phyloP scores from a whole-genome alignment of 176 grass and related monocot genomes.

The Melocanna baccifera region DNA sequence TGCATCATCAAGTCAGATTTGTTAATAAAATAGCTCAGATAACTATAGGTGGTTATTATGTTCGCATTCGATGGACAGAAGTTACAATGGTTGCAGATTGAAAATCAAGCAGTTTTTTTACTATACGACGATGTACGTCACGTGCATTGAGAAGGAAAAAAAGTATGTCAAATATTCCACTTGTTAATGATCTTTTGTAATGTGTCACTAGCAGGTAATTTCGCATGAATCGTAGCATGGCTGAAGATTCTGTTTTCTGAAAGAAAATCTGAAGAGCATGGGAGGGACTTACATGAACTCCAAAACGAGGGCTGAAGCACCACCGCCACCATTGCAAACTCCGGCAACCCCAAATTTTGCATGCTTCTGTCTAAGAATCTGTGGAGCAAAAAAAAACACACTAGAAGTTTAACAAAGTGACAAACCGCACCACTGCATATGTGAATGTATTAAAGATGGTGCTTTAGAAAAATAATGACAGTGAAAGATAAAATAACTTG shows the following conservation, averaged over 20 bases:
- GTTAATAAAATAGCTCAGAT: background rate
- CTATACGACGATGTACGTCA: background rate
- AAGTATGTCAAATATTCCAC: background rate
- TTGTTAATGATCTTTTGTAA: background rate
- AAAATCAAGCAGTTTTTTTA: background rate
- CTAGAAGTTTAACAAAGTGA: conserved; percentile 3
- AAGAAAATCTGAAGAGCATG: background rate
- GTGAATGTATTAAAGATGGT: background rate
- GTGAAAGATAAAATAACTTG: background rate
- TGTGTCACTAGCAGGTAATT: background rate
- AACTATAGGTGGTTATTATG: background rate
- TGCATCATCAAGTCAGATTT: conserved; percentile 36
- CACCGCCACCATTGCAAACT: conserved; percentile 93
- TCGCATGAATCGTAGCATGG: no score
- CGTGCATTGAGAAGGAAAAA: background rate
- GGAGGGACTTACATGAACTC: conserved; percentile 68
- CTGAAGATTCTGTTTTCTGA: background rate
- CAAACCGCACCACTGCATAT: background rate
- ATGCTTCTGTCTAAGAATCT: conserved; percentile 72
- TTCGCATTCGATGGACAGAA: background rate
- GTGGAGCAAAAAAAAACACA: conserved; percentile 7
- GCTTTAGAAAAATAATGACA: background rate
- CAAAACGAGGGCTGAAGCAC: conserved; percentile 77
- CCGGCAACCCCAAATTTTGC: conserved; percentile 85
- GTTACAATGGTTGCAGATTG: background rate